A percentile compares a stretch with the other conserved stretches of the same genome.
Conservation (phyloP, 2,329 filamentous ascomycete genomes). For the Colletotrichum truncatum region DNA sequence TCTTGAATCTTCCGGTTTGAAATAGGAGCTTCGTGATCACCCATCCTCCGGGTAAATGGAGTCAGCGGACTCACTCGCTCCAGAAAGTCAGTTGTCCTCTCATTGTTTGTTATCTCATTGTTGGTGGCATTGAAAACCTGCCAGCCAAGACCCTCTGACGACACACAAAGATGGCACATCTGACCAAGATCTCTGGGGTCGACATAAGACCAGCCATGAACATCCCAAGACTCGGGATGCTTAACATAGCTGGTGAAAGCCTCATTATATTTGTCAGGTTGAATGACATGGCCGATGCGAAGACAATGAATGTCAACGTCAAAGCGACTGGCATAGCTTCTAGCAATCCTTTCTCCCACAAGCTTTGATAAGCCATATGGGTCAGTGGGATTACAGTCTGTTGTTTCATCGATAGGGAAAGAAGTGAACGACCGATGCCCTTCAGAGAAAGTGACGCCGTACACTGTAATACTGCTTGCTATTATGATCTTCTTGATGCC, state of each 20-base stretch:
- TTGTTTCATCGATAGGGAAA: constrained; percentile 68
- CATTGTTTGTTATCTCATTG: constrained; percentile 64
- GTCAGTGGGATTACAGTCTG: constrained; percentile 69
- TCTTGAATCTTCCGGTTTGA: constrained; percentile 68
- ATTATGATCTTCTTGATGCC: constrained; percentile 70
- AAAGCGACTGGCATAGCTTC: constrained; percentile 65
- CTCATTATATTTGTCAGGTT: constrained; percentile 66
- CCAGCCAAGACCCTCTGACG: constrained; percentile 65
- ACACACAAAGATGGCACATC: constrained; percentile 65
- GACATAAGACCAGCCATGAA: constrained; percentile 71
- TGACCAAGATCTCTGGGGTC: constrained; percentile 69
- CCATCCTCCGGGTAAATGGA: constrained; percentile 64
- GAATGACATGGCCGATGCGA: constrained; percentile 69
- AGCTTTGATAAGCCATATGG: constrained; percentile 70
- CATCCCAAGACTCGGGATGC: constrained; percentile 58
- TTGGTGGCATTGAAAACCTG: constrained; percentile 74
- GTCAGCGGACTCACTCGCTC: constrained; percentile 57
- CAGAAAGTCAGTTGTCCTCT: constrained; percentile 61
- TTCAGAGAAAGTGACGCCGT: constrained; percentile 70
- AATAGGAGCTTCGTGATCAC: constrained; percentile 66
- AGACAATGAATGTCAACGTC: constrained; percentile 67
- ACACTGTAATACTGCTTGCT: constrained; percentile 66
- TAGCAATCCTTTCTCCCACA: constrained; percentile 64
- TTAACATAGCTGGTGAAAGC: constrained; percentile 61
- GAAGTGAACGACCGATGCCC: constrained; percentile 64